phyloP scores from a whole-genome alignment of 208 protist species.

The Leishmania arabica region DNA sequence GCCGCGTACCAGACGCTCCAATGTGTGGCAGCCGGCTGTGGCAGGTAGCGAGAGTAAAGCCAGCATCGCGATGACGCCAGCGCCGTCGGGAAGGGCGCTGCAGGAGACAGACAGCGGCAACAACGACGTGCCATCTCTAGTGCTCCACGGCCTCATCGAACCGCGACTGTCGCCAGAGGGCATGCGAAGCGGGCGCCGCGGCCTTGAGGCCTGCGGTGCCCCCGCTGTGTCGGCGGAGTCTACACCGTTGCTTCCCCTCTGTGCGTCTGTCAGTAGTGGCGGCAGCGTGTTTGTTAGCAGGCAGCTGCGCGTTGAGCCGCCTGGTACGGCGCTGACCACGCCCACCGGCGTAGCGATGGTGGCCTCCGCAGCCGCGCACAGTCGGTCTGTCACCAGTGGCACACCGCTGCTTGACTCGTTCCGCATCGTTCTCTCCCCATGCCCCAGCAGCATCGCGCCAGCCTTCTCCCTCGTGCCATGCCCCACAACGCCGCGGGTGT shows the following conservation, averaged over 20 bases:
- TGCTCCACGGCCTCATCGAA: background rate
- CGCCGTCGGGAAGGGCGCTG: background rate
- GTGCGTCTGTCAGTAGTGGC: background rate
- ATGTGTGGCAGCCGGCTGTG: background rate
- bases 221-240: background rate
- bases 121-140: background rate
- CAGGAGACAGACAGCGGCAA: background rate
- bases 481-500: slow-evolving; percentile 2
- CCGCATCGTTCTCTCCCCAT: slow-evolving; percentile 36
- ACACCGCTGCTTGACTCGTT: slow-evolving; percentile 23
- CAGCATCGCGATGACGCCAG: background rate
- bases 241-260: background rate
- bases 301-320: background rate
- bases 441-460: slow-evolving; percentile 39
- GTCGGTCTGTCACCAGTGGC: background rate
- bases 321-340: too few species aligned
- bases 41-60: background rate
- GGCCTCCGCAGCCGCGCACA: background rate
- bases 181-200: background rate
- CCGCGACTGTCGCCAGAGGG: background rate
- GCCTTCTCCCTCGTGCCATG: slow-evolving; percentile 37
- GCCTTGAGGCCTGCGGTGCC: too few species aligned
- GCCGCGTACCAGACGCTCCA: background rate
- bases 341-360: background rate
- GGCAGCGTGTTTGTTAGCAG: background rate